Evolutionary conservation across 768 basidiomycete species (phyloP).

Genomic region (Phlegmacium glaucopus): DNA sequence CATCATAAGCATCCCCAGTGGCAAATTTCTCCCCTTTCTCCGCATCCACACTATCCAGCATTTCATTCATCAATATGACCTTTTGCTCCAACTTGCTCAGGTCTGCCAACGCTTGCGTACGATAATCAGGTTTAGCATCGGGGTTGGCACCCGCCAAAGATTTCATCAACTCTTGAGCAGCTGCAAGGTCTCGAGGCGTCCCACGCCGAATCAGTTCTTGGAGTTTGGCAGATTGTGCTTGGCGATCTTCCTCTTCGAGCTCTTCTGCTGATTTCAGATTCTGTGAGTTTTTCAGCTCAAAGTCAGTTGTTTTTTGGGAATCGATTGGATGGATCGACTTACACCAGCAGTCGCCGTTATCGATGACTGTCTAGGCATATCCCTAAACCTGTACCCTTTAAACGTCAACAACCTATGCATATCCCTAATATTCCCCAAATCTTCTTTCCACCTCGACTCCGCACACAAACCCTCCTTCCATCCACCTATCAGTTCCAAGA

Average conservation of each 20-base stretch:
- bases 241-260: slow-evolving; percentile 92
- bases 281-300: too few species aligned
- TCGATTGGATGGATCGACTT: slow-evolving; percentile 14
- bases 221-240: slow-evolving; percentile 95
- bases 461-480: slow-evolving; percentile 95
- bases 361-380: slow-evolving; percentile 35
- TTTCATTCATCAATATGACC: slow-evolving; percentile 93
- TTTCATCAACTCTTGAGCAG: slow-evolving; percentile 98
- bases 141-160: slow-evolving; percentile 92
- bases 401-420: slow-evolving; percentile 94
- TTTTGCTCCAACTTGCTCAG: slow-evolving; percentile 94
- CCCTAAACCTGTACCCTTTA: slow-evolving; percentile 86
- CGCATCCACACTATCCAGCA: slow-evolving; percentile 88
- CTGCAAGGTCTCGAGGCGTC: slow-evolving; percentile 91
- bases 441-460: slow-evolving; percentile 91
- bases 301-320: not conserved
- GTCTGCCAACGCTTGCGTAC: slow-evolving; percentile 82
- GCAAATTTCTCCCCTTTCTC: slow-evolving; percentile 75
- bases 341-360: slow-evolving; percentile 36
- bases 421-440: slow-evolving; percentile 94
- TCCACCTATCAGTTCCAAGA: slow-evolving; percentile 85
- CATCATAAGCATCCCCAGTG: slow-evolving; percentile 90
- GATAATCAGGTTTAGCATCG: slow-evolving; percentile 92
- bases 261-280: slow-evolving; percentile 94
- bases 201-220: slow-evolving; percentile 97